phyloP scores from a whole-genome alignment of 2,329 filamentous ascomycete species.

The Rutstroemia sp. region DNA sequence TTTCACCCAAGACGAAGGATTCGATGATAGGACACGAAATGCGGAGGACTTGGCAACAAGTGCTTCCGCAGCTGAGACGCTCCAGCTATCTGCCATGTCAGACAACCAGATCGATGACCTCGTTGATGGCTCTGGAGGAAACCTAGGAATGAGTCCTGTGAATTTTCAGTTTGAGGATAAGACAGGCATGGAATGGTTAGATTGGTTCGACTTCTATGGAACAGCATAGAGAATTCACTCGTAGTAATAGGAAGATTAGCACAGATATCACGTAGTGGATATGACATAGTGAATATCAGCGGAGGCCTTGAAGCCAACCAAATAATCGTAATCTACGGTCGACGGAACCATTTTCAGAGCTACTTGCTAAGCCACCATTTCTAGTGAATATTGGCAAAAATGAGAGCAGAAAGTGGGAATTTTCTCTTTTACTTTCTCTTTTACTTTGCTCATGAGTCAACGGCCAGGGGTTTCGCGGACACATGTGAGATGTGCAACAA shows the following conservation, averaged over 20 bases:
- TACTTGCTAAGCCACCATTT: too few species aligned
- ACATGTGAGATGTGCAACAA: too few species aligned
- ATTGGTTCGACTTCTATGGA: conserved; percentile 23
- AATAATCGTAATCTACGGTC: too few species aligned
- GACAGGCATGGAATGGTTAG: conserved; percentile 25
- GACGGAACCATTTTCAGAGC: too few species aligned
- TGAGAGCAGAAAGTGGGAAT: too few species aligned
- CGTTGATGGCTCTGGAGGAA: conserved; percentile 54
- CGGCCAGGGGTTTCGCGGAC: too few species aligned
- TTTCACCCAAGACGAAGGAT: not conserved
- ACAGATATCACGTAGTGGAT: too few species aligned
- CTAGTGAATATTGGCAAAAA: too few species aligned
- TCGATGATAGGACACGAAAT: not conserved
- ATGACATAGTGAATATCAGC: too few species aligned
- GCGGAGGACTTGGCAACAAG: not conserved
- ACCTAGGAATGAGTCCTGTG: conserved; percentile 37
- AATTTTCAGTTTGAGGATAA: conserved; percentile 22
- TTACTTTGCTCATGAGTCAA: too few species aligned
- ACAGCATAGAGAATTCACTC: not conserved
- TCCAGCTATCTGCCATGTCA: conserved; percentile 63
- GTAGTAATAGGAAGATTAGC: not conserved
- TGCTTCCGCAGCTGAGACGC: conserved; percentile 32
- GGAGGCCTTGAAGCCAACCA: too few species aligned
- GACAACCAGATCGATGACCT: conserved; percentile 61
- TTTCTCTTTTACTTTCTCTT: too few species aligned